Percentiles rank a stretch among this genome's conserved stretches.
These are phyloP conservation scores for Prunella vulgaris DNA, from an alignment of 257 asterid species.

Conservation along the genomic window DNA sequence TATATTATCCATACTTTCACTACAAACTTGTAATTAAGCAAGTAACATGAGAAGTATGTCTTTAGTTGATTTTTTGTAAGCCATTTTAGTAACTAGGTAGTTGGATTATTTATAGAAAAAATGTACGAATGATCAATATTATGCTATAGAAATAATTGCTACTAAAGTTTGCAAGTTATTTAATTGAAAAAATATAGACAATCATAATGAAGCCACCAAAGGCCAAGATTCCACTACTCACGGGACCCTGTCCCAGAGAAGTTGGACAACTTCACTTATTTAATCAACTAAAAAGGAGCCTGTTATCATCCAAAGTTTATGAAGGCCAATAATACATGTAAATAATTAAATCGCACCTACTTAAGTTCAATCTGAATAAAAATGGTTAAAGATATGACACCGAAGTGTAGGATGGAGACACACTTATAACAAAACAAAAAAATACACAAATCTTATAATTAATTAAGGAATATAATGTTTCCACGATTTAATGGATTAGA, in stretches of 20 bases:
- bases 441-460: neutral
- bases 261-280: conserved; percentile 3
- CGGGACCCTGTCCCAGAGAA: conserved; percentile 21
- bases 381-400: conserved; percentile 5
- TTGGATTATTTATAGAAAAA: neutral
- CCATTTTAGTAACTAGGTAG: neutral
- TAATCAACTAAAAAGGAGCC: conserved; percentile 8
- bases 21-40: neutral
- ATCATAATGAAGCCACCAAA: conserved; percentile 20
- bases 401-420: conserved; percentile 20
- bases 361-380: neutral
- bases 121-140: neutral
- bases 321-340: conserved; percentile 22
- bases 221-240: conserved; percentile 13
- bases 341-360: conserved; percentile 3
- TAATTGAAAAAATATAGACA: conserved; percentile 4
- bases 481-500: conserved; percentile 18
- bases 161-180: neutral
- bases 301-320: conserved; percentile 12
- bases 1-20: no score
- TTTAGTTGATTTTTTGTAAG: neutral
- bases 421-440: neutral
- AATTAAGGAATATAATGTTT: neutral
- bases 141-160: neutral
- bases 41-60: neutral